Evolutionary conservation across 352 stramenopile species (phyloP).

Genomic region (Phytophthora hybrid): DNA sequence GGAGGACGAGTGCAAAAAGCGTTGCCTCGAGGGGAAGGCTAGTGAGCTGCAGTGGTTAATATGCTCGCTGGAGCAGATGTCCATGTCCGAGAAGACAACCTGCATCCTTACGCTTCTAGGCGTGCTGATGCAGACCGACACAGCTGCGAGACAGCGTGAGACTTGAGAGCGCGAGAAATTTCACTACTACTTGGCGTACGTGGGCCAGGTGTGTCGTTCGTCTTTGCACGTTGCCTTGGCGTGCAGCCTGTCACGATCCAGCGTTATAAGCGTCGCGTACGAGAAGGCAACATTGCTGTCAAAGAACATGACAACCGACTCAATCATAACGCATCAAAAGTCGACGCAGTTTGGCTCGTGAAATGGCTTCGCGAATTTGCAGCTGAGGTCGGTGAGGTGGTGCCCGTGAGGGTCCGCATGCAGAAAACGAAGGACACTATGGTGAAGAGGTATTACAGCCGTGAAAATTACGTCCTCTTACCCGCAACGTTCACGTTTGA

Average conservation of each 20-base stretch:
- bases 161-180: no score
- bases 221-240: not conserved
- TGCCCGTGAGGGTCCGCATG: no score
- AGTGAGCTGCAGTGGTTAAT: slow-evolving; percentile 1
- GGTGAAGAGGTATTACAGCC: no score
- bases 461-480: no score
- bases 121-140: not conserved
- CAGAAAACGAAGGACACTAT: no score
- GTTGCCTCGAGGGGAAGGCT: not conserved
- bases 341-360: not conserved
- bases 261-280: not conserved
- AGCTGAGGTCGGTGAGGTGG: no score
- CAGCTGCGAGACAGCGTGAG: not conserved
- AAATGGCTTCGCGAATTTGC: not conserved
- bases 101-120: not conserved
- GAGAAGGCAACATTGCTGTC: not conserved
- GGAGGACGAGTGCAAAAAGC: no score
- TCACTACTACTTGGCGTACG: not conserved
- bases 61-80: not conserved
- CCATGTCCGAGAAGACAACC: slow-evolving; percentile 4
- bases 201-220: not conserved
- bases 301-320: not conserved
- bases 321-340: not conserved
- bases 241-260: not conserved
- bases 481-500: no score